A percentile compares a stretch with the other conserved stretches of the same genome.
phyloP scores from a whole-genome alignment of 73 alveolate genomes.

The Loxodes magnus region DNA sequence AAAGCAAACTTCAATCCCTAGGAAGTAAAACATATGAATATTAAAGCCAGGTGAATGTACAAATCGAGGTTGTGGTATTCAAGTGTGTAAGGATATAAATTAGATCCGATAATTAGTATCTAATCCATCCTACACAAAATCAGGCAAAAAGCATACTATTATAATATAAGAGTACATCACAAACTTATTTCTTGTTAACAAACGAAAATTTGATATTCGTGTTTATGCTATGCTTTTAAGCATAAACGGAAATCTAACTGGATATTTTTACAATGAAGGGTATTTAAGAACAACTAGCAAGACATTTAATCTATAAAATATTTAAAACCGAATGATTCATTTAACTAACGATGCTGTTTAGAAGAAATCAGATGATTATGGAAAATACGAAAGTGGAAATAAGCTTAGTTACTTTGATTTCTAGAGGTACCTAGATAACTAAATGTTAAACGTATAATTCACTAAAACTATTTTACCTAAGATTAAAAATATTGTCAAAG shows the following conservation, averaged over 20 bases:
- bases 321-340: constrained; percentile 49
- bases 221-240: constrained; percentile 44
- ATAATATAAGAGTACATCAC: constrained; percentile 40
- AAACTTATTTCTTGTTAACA: constrained; percentile 31
- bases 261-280: constrained; percentile 42
- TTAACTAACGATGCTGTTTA: constrained; percentile 72
- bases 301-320: constrained; percentile 30
- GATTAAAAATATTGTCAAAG: not conserved
- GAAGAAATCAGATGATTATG: constrained; percentile 52
- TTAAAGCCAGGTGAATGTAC: constrained; percentile 16
- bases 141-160: not conserved
- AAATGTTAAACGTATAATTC: not conserved
- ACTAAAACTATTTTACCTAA: not conserved
- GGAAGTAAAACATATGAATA: constrained; percentile 4
- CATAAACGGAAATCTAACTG: constrained; percentile 33
- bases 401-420: constrained; percentile 44
- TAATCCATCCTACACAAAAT: not conserved
- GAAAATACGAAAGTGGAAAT: constrained; percentile 69
- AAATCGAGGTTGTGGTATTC: constrained; percentile 13
- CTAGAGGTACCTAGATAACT: constrained; percentile 15
- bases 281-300: constrained; percentile 61
- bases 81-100: not conserved
- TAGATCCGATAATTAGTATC: not conserved
- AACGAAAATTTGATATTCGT: constrained; percentile 58
- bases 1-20: no score